Evolutionary conservation across 2,329 filamentous ascomycete genomes (phyloP), one percentile per base, ranked within the genome.

Genomic region (Venturiaceae sp.): DNA sequence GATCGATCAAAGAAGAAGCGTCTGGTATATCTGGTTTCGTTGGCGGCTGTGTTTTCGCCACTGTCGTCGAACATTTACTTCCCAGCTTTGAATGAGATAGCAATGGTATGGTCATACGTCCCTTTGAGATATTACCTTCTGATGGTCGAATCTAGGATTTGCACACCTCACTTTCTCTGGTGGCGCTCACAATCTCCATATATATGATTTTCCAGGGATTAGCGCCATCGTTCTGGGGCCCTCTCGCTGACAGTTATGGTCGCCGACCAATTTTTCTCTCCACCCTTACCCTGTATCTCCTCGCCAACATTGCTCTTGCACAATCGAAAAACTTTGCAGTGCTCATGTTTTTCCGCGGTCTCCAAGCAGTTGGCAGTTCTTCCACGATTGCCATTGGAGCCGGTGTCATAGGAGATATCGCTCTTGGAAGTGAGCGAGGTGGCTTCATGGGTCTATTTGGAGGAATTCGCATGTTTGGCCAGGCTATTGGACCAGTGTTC

Each of bases 51-150:
- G 13, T 78, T 80, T 66, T 78, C 76, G 2, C 76, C 77, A 1
- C 63, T 79, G 11, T 77, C 78, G 3, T 74, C 75, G 30, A 79
- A 77, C 60, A 80, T 82, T 57, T 81, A 80, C 67, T 74, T 78
- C 55, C 77, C 78, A 1, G 71, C 75, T 0, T 61, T 79, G 6
- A 68, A 71, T 46, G 61, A 66, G 3, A 71, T 79, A 16, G 66
- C 74, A 14, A 23, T n/a, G 32, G 56, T 6, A 65, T 66, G 30
- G 30, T 16, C 2, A 26, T 33, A 19, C 16, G 28, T 14, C 21
- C 6, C 7, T 8, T 28, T 11, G 1, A 14, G 16, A 19, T 6
- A 28, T 13, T 30, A 5, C 13, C n/a, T 13, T 19, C 21, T 13
- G 41, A 9, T 46, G 16, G 28, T 46, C n/a, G 14, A 36, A 34